Base-by-base conservation (phyloP, 495 filamentous ascomycete species). In the Neurospora intermedia region DNA sequence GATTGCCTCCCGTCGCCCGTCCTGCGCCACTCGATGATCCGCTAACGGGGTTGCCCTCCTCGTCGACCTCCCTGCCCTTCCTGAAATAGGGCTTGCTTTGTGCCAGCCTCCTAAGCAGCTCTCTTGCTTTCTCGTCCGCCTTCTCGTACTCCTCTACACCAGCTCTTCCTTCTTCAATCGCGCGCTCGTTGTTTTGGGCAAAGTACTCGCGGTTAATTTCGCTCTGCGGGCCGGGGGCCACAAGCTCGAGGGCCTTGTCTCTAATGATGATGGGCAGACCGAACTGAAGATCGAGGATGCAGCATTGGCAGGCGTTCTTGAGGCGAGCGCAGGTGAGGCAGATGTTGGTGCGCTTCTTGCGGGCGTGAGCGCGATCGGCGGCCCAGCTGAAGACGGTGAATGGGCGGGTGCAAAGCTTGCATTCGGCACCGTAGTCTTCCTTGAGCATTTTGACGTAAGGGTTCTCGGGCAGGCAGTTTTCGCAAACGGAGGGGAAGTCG, bases 361-460 rank as follows among this genome's bases (percentile, higher is more conserved):
- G 92, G 23, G 93, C 89, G 88, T 93, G 84, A 2, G 93, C 94
- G 42, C 94, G 92, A 80, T 96, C 94, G 73, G 92, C 81, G 16
- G 94, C 92, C 95, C 95, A 99, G 73, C 90, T 89, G 82, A 99
- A 99, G 46, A 98, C 88, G 71, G 96, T 98, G 80, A 97, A 99
- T 0, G 96, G 96, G 35, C 96, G 91, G 35, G 96, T 98, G 82
- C 96, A 99, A 76, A 93, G 86, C 83, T 93, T 91, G 85, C 90
- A 92, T 80, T 90, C 87, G 75, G 91, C 91, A 75, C 94, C 96
- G 75, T 93, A 87, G 80, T 98, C 94, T 79, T 97, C 92, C 81
- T 99, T 99, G 69, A 98, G 86, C 94, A 99, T 98, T 81, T 98
- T 95, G 59, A 99, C 96, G 81, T 97, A 98, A 6, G 94, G 96